Evolutionary conservation across 805 yeast genomes (phyloP).

Genomic region (Cyberlindnera americana): DNA sequence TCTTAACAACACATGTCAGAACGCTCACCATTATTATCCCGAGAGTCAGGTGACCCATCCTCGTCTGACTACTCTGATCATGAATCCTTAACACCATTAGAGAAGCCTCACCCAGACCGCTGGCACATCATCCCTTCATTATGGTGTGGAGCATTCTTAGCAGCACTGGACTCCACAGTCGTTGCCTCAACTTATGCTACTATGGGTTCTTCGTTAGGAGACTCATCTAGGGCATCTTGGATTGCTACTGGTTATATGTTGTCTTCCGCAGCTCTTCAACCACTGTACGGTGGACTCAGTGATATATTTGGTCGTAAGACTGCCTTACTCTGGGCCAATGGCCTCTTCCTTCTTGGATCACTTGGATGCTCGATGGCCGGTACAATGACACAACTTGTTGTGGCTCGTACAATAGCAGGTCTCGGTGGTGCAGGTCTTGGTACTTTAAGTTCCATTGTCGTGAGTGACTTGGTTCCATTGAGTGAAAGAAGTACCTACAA

Average conservation of each 20-base stretch:
- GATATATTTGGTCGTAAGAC: conserved; percentile 36
- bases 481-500: conserved; percentile 38
- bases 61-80: not conserved
- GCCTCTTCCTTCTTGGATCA: conserved; percentile 34
- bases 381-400: conserved; percentile 29
- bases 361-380: conserved; percentile 34
- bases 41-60: not conserved
- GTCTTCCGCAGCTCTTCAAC: conserved; percentile 40
- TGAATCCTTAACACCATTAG: not conserved
- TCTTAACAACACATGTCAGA: conserved; percentile 1
- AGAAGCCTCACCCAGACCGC: conserved; percentile 6
- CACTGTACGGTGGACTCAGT: conserved; percentile 38
- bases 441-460: conserved; percentile 36
- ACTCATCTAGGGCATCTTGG: conserved; percentile 37
- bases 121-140: conserved; percentile 31
- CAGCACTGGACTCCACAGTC: conserved; percentile 47
- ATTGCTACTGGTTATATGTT: conserved; percentile 40
- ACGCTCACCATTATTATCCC: conserved; percentile 3
- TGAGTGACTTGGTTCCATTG: conserved; percentile 36
- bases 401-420: conserved; percentile 38
- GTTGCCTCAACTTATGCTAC: conserved; percentile 46
- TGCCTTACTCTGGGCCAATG: conserved; percentile 35
- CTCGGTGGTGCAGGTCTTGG: conserved; percentile 41
- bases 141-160: conserved; percentile 39
- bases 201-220: conserved; percentile 40